These are phyloP conservation scores for Globisporangium radiosum DNA, from an alignment of 352 stramenopile genomes.

Conservation along the genomic window DNA sequence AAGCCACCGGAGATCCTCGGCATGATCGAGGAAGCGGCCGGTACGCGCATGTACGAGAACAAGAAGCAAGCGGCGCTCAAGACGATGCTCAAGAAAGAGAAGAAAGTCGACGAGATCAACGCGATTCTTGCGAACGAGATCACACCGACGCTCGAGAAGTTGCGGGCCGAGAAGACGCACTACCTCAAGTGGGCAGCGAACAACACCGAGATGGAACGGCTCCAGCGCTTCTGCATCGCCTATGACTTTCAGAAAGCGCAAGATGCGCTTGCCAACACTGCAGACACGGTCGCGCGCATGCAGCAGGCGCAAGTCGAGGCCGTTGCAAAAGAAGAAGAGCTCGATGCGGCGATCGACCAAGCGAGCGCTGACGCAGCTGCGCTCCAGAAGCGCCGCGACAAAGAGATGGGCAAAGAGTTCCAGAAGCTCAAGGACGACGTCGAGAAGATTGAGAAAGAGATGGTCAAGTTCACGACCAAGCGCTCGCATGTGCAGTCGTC, in stretches of 20 bases:
- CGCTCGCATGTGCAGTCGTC: conserved; percentile 64
- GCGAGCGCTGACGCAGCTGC: conserved; percentile 83
- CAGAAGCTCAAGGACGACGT: conserved; percentile 76
- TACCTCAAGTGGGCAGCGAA: conserved; percentile 99
- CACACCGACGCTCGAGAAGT: conserved; percentile 97
- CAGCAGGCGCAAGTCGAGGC: conserved; percentile 80
- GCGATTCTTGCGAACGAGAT: conserved; percentile 97
- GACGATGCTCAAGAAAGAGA: conserved; percentile 99
- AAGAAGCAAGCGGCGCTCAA: conserved; percentile 97
- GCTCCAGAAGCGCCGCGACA: conserved; percentile 69
- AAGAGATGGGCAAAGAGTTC: conserved; percentile 84
- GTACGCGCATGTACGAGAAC: conserved; percentile 99
- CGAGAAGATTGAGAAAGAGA: conserved; percentile 72
- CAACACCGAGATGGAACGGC: conserved; percentile 96
- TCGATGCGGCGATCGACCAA: conserved; percentile 59
- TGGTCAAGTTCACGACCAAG: conserved; percentile 83
- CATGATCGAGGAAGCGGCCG: conserved; percentile 99
- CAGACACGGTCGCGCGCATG: conserved; percentile 86
- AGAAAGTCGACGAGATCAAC: conserved; percentile 99
- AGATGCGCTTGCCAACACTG: conserved; percentile 78
- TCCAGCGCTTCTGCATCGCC: conserved; percentile 97
- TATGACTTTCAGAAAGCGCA: conserved; percentile 91
- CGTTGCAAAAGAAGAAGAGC: conserved; percentile 35
- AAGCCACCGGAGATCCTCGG: conserved; percentile 98
- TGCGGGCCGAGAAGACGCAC: conserved; percentile 95